These are phyloP conservation scores for Suillus americanus DNA, from an alignment of 768 basidiomycete genomes.

Conservation along the genomic window DNA sequence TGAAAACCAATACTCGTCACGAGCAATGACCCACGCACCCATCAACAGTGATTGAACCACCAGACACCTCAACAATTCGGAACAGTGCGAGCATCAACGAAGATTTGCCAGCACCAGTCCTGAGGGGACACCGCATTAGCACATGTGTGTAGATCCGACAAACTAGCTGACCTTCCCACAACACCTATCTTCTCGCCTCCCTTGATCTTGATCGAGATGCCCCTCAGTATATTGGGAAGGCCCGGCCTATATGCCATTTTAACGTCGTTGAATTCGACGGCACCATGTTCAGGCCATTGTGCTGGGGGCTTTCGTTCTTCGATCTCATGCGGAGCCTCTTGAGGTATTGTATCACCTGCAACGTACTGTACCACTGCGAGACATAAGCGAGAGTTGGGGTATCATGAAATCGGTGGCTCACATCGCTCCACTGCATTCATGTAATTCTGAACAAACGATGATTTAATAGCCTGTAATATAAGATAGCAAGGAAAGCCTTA, in stretches of 20 bases:
- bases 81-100: constrained; percentile 67
- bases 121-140: neutral
- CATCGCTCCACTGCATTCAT: constrained; percentile 67
- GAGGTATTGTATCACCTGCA: too few species aligned
- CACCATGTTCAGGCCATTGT: too few species aligned
- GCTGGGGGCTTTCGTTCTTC: too few species aligned
- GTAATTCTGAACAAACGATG: constrained; percentile 44
- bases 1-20: neutral
- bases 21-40: constrained; percentile 36
- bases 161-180: constrained; percentile 49
- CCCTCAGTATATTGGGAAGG: constrained; percentile 70
- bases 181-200: constrained; percentile 79
- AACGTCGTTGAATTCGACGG: constrained; percentile 52
- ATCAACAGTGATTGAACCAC: constrained; percentile 64
- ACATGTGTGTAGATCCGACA: neutral
- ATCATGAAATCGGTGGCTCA: constrained; percentile 17
- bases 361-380: constrained; percentile 54
- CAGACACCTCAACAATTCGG: constrained; percentile 64
- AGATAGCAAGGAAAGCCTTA: constrained; percentile 19
- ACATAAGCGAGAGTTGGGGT: neutral
- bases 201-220: constrained; percentile 55
- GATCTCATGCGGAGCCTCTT: too few species aligned
- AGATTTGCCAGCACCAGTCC: constrained; percentile 58
- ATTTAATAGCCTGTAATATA: neutral
- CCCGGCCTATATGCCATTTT: constrained; percentile 66